Base-by-base conservation (phyloP, 2,329 filamentous ascomycete species). In the Sporothrix pallida region DNA sequence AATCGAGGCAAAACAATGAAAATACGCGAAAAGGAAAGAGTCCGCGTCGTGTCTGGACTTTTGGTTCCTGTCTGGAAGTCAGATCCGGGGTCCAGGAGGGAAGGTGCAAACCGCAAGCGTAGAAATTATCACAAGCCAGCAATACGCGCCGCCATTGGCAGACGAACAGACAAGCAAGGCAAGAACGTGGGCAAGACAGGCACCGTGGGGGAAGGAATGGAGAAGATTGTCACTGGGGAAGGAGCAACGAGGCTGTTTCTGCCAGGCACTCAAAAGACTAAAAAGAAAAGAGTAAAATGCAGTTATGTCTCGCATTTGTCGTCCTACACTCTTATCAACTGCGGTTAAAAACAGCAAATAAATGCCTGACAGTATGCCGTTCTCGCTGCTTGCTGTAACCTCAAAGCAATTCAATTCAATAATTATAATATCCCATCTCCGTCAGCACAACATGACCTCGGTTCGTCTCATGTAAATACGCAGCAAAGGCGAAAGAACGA, bases 61-160 rank as follows among this genome's bases (percentile, higher is more conserved):
- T 48, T n/a, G 7, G 52, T 56, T 23, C 20, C 52, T 56, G 20
- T 56, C 23, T 26, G 48, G 2, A 17, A 7, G 12, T 56, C 12
- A 13, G 26, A 37, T 52, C 46, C 44, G 65, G 44, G 20, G 44
- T 31, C 63, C 63, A 46, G 2, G 44, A 46, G 31, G 44, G 65
- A 68, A 68, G 65, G 65, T 46, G 23, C 65, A 68, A 52, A 50
- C 46, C 65, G 63, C 65, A 31, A 50, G 20, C 44, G 63, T 31
- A 15, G 42, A 50, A 17, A 9, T 31, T 42, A 37, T 58, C 50
- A 56, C 68, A 70, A 56, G 68, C 68, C 68, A 70, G 52, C n/a
- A n/a, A 23, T 70, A 52, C 50, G 50, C 31, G 7, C 48, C 48
- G 50, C n/a, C 26, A 70, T 70, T 70, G 68, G 50, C 65, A 37